Base-by-base conservation (phyloP, 2,329 filamentous ascomycete genomes). In the Chaetomiaceae sp. region DNA sequence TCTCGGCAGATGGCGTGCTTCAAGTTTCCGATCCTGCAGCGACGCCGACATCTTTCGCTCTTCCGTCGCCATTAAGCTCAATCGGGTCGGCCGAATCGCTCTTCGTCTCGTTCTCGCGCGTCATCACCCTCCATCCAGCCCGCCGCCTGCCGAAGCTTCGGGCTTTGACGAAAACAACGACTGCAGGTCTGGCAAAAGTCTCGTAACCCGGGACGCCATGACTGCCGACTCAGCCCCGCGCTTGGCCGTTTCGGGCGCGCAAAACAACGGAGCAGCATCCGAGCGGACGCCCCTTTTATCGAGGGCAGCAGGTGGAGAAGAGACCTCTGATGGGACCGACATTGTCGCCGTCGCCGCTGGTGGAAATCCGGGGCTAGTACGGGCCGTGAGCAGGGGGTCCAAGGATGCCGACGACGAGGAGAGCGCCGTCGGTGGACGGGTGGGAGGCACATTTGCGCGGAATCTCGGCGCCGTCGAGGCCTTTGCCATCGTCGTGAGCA, bases 401-500 rank as follows among this genome's bases (percentile, higher is more conserved):
- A 31, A 17, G 17, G 46, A 40, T 3, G 23, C 29, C 12, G 31
- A 47, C 6, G 39, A 33, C 8, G 53, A 49, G 27, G 43, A 51
- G 37, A 33, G 37, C 7, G 46, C 6, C n/a, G 23, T 19, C 2
- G 44, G 31, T n/a, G 57, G 53, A 3, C 48, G 37, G 6, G 23
- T 8, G 3, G 47, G 49, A 43, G 25, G 25, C 25, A 61, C 62
- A 1, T 77, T 77, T 57, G 69, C 64, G 37, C 68, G 71, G n/a
- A 75, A 72, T 57, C 72, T 78, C 4, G 76, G 74, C 23, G 65
- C 75, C 9, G 52, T 72, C 25, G 75, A 79, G 59, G 75, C 75
- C 0, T 84, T 84, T 57, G 79, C 78, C 20, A 80, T 85, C 43
- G 72, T 85, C 37, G 77, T 85, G 55, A 81, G 79, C 60, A 80